These are phyloP conservation scores for Nadsonia fulvescens DNA, from an alignment of 805 yeast genomes.

Conservation along the genomic window DNA sequence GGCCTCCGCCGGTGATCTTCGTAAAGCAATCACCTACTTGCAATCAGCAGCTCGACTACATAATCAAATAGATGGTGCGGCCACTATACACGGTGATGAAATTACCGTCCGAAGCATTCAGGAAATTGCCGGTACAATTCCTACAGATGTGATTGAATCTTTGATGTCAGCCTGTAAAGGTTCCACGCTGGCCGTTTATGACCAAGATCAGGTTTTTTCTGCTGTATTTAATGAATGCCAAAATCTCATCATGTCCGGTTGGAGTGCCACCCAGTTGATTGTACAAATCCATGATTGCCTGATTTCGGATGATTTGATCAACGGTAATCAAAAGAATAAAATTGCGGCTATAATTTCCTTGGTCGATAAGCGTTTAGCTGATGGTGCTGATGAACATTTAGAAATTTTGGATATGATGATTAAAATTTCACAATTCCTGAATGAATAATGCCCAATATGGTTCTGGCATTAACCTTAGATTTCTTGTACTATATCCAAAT, in stretches of 20 bases:
- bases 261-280: slow-evolving; percentile 59
- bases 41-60: slow-evolving; percentile 64
- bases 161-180: slow-evolving; percentile 23
- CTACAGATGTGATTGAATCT: slow-evolving; percentile 26
- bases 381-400: slow-evolving; percentile 80
- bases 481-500: neutral
- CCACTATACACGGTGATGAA: slow-evolving; percentile 18
- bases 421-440: slow-evolving; percentile 24
- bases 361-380: slow-evolving; percentile 54
- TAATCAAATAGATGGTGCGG: slow-evolving; percentile 20
- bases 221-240: slow-evolving; percentile 12
- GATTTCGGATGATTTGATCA: slow-evolving; percentile 33
- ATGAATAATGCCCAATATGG: slow-evolving; percentile 1
- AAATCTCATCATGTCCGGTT: slow-evolving; percentile 44
- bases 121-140: slow-evolving; percentile 66
- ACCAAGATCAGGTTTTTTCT: slow-evolving; percentile 7
- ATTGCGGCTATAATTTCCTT: slow-evolving; percentile 52
- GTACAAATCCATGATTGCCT: slow-evolving; percentile 56
- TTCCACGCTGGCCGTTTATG: slow-evolving; percentile 3
- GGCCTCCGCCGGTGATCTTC: slow-evolving; percentile 78
- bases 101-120: slow-evolving; percentile 32
- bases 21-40: slow-evolving; percentile 78
- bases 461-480: neutral
- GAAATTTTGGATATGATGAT: slow-evolving; percentile 52
- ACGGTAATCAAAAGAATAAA: slow-evolving; percentile 39